Percentiles rank a stretch among this genome's conserved stretches.
These are phyloP conservation scores for Trypanosoma grayi DNA, from an alignment of 208 protist species.

Conservation along the genomic window DNA sequence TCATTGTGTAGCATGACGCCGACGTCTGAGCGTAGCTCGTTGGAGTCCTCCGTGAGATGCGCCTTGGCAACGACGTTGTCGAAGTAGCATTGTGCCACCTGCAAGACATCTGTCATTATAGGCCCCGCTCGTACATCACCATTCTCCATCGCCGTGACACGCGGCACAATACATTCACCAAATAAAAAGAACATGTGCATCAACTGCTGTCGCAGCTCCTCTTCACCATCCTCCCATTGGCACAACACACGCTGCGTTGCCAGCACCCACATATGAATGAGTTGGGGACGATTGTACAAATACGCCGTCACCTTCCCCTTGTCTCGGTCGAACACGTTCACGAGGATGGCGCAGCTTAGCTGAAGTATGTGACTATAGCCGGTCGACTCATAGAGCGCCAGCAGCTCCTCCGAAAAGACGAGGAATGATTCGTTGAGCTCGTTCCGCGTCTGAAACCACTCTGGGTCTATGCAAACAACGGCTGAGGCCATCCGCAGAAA, in stretches of 20 bases:
- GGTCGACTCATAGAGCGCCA: constrained; percentile 22
- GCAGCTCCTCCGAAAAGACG: constrained; percentile 35
- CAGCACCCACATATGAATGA: constrained; percentile 52
- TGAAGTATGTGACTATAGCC: constrained; percentile 40
- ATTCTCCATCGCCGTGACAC: neutral
- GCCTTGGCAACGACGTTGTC: constrained; percentile 66
- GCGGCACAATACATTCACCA: constrained; percentile 55
- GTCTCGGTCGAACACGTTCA: constrained; percentile 78
- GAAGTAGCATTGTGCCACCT: constrained; percentile 54
- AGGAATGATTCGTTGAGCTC: constrained; percentile 39
- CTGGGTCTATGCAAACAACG: constrained; percentile 47
- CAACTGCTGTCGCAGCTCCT: constrained; percentile 69
- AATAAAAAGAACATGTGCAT: constrained; percentile 78
- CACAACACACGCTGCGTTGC: constrained; percentile 43
- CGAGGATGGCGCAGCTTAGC: constrained; percentile 59
- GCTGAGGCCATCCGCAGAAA: constrained; percentile 62
- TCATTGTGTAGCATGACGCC: constrained; percentile 80
- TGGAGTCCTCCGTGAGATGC: constrained; percentile 61
- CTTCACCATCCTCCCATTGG: constrained; percentile 50
- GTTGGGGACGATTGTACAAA: constrained; percentile 31
- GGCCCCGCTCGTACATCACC: neutral
- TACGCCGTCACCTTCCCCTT: constrained; percentile 44
- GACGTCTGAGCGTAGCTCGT: constrained; percentile 60
- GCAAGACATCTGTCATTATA: constrained; percentile 1
- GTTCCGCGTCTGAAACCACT: constrained; percentile 41